A percentile compares a stretch with the other conserved stretches of the same genome.
phyloP scores from a whole-genome alignment of 805 yeast genomes.

The Monosporozyma yasuniensis region DNA sequence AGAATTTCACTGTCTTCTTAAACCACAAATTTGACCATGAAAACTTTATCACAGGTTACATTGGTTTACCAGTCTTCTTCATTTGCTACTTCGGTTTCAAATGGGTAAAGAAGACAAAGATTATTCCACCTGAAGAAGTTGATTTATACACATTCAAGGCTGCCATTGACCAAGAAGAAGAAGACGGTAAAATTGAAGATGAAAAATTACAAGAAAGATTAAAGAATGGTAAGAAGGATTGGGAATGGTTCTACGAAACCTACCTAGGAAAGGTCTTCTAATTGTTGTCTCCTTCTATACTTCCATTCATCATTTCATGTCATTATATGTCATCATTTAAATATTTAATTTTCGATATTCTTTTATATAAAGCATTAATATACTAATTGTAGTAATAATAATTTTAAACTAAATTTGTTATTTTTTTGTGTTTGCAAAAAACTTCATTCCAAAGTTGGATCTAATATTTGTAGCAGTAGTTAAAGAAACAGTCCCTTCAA shows the following conservation, averaged over 20 bases:
- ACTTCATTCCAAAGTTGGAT: too few relatives aligned
- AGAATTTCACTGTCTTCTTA: constrained; percentile 66
- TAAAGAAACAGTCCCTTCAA: not conserved
- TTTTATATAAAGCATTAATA: not conserved
- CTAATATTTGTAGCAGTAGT: too few relatives aligned
- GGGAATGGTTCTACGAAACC: constrained; percentile 42
- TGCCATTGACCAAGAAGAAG: constrained; percentile 27
- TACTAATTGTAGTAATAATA: not conserved
- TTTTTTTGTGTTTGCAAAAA: too few relatives aligned
- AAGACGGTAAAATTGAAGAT: constrained; percentile 26
- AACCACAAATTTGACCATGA: constrained; percentile 52
- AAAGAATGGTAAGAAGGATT: constrained; percentile 25
- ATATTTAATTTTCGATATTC: not conserved
- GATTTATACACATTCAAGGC: constrained; percentile 34
- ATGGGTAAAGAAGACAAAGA: constrained; percentile 41
- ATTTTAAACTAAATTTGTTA: not conserved
- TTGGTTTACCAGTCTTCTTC: constrained; percentile 52
- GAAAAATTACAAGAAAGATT: constrained; percentile 24
- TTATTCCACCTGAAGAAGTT: constrained; percentile 45
- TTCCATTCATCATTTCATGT: not conserved
- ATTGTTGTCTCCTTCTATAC: not conserved
- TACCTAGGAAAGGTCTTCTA: constrained; percentile 43
- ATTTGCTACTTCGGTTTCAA: constrained; percentile 52
- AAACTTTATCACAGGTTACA: constrained; percentile 68
- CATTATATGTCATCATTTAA: not conserved